Evolutionary conservation across 306 rosid genomes (phyloP), one percentile per base, ranked within the genome.

Genomic region (Cicer pinnatifidum): DNA sequence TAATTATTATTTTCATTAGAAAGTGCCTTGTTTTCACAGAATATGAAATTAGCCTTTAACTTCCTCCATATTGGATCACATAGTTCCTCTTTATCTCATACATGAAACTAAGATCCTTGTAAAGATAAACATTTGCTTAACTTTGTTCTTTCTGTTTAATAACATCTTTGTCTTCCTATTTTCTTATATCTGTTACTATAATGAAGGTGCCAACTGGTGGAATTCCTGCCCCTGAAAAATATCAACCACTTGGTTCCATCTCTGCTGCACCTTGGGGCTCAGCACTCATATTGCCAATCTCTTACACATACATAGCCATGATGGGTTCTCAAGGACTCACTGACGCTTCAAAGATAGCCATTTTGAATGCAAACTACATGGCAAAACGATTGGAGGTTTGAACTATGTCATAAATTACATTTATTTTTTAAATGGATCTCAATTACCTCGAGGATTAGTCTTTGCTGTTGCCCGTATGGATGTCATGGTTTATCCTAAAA

Each of bases 261-360:
- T 81, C 99, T 56, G 97, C 99, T 76, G 99, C 99, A 56, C 99
- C 99, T 70, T 95, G 99, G 99, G 99, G 99, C 11, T 95, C 99
- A 58, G 99, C 99, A 59, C 99, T 95, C 75, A 95, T 95, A 76
- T 89, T 95, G 78, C 99, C 99, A 33, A 95, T 95, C 68, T 95
- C 99, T 35, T 95, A 95, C 78, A 87, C 97, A 69, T 95, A 95
- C 77, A 90, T 95, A 20, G 99, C 96, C 65, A 95, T 95, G 99
- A 95, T 95, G 99, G 99, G 99, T 51, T 95, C 99, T 35, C 59
- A 90, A 69, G 99, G 99, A 64, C 93, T 95, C 82, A 95, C 99
- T 0, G 89, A 92, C 0, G 99, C 99, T 17, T 95, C 99, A 43
- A 95, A 89, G 88, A 95, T 86, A 19, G 99, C 99, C 69, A 95